These are phyloP conservation scores for Diaporthe ilicicola DNA, from an alignment of 2,329 filamentous ascomycete genomes.

Conservation along the genomic window DNA sequence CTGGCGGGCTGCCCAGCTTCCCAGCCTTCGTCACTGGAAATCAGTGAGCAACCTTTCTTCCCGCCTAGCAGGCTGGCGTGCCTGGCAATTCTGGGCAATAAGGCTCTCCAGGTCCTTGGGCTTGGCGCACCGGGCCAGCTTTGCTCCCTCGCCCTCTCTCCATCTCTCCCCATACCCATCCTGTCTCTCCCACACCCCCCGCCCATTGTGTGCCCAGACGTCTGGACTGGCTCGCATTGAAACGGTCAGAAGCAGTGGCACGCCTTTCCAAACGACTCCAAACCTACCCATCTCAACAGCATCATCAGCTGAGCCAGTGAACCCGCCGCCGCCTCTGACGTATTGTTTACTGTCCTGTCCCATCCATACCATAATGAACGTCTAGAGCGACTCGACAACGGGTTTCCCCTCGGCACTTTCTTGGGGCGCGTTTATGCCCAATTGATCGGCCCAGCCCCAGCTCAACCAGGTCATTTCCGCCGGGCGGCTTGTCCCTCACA, in stretches of 20 bases:
- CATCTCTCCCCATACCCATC: background rate
- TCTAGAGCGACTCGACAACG: slow-evolving; percentile 25
- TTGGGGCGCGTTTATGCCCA: slow-evolving; percentile 31
- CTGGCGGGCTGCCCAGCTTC: slow-evolving; percentile 2
- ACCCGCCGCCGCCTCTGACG: slow-evolving; percentile 10
- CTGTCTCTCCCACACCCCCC: background rate
- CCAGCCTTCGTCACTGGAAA: slow-evolving; percentile 7
- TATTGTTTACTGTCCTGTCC: slow-evolving; percentile 24
- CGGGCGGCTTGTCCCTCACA: slow-evolving; percentile 13
- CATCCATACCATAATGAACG: slow-evolving; percentile 28
- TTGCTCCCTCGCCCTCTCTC: background rate
- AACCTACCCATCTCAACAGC: slow-evolving; percentile 17
- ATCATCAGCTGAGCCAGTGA: slow-evolving; percentile 23
- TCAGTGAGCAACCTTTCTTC: background rate
- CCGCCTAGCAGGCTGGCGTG: background rate
- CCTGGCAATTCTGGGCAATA: background rate
- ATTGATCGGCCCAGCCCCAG: slow-evolving; percentile 24
- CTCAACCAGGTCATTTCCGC: slow-evolving; percentile 23
- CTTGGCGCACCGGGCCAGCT: background rate
- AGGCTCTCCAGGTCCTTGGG: background rate
- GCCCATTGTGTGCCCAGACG: slow-evolving; percentile 10
- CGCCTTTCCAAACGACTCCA: slow-evolving; percentile 18
- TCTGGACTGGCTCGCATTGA: slow-evolving; percentile 24
- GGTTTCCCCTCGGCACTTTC: slow-evolving; percentile 20
- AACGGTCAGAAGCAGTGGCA: slow-evolving; percentile 24